Percentiles rank a stretch among this genome's conserved stretches.
Conservation (phyloP, 805 yeast genomes). For the Candida broadrunensis region DNA sequence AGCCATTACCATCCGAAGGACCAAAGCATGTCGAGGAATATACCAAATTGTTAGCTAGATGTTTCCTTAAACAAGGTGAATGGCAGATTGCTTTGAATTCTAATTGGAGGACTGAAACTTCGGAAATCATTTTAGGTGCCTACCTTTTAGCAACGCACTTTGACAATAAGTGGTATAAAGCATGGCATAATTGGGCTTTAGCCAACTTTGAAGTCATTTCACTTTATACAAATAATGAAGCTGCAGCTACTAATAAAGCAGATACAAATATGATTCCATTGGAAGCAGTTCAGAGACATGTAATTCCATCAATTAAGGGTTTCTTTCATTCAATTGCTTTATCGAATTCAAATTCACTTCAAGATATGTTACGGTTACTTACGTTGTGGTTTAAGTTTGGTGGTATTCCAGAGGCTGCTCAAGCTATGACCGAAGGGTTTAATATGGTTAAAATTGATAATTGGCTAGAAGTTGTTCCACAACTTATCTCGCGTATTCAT, state of each 20-base stretch:
- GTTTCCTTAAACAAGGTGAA: conserved; percentile 96
- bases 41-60: conserved; percentile 83
- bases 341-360: conserved; percentile 82
- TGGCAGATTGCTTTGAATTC: conserved; percentile 87
- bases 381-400: conserved; percentile 97
- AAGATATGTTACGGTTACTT: conserved; percentile 84
- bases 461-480: conserved; percentile 96
- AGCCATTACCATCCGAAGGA: conserved; percentile 71
- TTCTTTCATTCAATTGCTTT: conserved; percentile 92
- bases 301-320: conserved; percentile 93
- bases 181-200: conserved; percentile 99
- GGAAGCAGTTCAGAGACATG: conserved; percentile 76
- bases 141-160: conserved; percentile 93
- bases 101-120: conserved; percentile 74
- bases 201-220: conserved; percentile 96
- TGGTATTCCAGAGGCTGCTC: conserved; percentile 87
- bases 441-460: conserved; percentile 84
- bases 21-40: conserved; percentile 79
- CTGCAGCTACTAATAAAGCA: conserved; percentile 7
- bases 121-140: conserved; percentile 86
- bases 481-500: conserved; percentile 91
- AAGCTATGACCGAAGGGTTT: conserved; percentile 88
- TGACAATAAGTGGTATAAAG: conserved; percentile 92
- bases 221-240: conserved; percentile 37
- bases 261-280: conserved; percentile 31